phyloP scores from a whole-genome alignment of 345 rosid species.

The Eucalyptus camaldulensis region DNA sequence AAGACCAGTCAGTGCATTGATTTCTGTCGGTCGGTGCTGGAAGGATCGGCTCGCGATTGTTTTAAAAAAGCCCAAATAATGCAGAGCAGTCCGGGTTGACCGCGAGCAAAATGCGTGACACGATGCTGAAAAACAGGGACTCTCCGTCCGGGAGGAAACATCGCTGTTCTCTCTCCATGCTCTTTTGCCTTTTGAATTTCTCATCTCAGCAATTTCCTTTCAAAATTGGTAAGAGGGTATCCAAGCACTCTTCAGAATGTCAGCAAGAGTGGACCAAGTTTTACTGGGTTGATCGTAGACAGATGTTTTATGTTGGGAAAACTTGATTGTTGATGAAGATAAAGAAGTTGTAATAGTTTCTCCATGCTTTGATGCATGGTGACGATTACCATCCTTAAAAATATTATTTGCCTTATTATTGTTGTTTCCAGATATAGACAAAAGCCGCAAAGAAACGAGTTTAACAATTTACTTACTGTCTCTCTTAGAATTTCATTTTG shows the following conservation, averaged over 20 bases:
- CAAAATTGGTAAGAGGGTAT: not conserved
- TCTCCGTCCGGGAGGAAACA: not conserved
- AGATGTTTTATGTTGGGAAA: not conserved
- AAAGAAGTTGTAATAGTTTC: too few relatives aligned
- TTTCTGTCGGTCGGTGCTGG: not conserved
- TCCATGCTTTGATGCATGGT: too few relatives aligned
- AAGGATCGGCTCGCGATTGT: not conserved
- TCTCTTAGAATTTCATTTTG: too few relatives aligned
- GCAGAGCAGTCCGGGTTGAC: not conserved
- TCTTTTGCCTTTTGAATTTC: not conserved
- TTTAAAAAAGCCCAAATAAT: not conserved
- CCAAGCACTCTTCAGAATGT: not conserved
- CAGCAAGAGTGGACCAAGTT: not conserved
- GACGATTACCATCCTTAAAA: too few relatives aligned
- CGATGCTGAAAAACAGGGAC: not conserved
- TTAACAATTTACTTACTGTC: fast-evolving
- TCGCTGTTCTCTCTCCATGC: not conserved
- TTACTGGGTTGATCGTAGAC: not conserved
- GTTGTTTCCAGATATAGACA: fast-evolving
- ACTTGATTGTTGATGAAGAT: too few relatives aligned
- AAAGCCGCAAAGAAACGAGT: fast-evolving
- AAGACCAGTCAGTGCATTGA: not conserved
- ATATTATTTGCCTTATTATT: fast-evolving
- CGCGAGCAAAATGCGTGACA: not conserved
- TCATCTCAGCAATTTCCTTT: not conserved